These are phyloP conservation scores for Nosema muscidifuracis DNA, from an alignment of 371 early-diverging fungal genomes.

Conservation along the genomic window DNA sequence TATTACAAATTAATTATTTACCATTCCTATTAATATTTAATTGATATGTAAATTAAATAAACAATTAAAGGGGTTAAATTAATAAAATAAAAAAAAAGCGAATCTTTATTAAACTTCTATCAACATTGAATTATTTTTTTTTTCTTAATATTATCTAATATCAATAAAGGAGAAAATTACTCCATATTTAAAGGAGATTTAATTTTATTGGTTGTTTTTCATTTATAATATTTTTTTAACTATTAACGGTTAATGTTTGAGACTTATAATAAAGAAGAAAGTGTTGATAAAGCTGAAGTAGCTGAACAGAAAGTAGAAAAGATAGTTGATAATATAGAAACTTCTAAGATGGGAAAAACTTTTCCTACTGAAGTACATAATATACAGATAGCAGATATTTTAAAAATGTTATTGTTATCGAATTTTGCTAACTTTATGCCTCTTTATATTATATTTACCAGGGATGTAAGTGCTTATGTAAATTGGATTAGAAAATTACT, in stretches of 20 bases:
- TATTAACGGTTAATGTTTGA: background rate
- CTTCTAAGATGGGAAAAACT: constrained; percentile 23
- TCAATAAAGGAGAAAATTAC: too few species aligned
- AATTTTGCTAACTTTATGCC: constrained; percentile 5
- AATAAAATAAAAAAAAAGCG: too few species aligned
- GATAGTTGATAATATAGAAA: constrained; percentile 28
- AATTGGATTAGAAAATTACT: background rate
- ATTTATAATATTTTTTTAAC: constrained; percentile 6
- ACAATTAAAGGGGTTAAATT: too few species aligned
- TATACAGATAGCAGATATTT: constrained; percentile 32
- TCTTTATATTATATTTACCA: background rate
- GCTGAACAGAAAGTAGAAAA: constrained; percentile 32
- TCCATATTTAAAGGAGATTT: background rate
- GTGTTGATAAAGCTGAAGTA: constrained; percentile 8
- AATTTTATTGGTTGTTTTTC: constrained; percentile 8
- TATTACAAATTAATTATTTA: too few species aligned
- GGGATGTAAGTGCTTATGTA: background rate
- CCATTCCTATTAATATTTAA: too few species aligned
- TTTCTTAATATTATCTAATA: too few species aligned
- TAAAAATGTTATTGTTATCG: constrained; percentile 29
- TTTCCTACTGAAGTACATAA: constrained; percentile 39
- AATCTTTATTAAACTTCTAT: too few species aligned
- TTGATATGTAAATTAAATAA: too few species aligned
- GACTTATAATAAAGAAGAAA: background rate
- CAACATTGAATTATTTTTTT: too few species aligned